A percentile compares a stretch with the other conserved stretches of the same genome.
Conservation (phyloP, 495 filamentous ascomycete genomes). For the Daldinia loculata region DNA sequence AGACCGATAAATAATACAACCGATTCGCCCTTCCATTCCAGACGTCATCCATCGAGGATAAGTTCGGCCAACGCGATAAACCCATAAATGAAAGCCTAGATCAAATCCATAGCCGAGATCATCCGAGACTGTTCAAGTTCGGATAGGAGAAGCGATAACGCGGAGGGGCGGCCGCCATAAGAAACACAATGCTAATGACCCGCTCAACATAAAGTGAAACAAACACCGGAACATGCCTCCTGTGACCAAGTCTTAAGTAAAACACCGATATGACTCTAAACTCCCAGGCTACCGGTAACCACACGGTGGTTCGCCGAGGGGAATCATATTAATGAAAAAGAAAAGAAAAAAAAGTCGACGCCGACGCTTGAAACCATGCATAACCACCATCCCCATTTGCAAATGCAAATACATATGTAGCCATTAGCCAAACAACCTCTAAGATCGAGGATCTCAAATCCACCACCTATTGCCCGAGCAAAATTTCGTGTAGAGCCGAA, state of each 20-base stretch:
- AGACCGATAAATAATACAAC: slow-evolving; percentile 37
- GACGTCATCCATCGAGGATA: slow-evolving; percentile 2
- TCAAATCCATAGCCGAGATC: slow-evolving; percentile 16
- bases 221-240: slow-evolving; percentile 42
- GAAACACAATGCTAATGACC: slow-evolving; percentile 40
- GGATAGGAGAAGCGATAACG: slow-evolving; percentile 10
- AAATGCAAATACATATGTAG: slow-evolving; percentile 47
- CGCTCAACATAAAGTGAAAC: slow-evolving; percentile 35
- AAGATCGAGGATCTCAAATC: slow-evolving; percentile 31
- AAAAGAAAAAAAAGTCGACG: slow-evolving; percentile 39
- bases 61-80: slow-evolving; percentile 11
- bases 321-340: slow-evolving; percentile 41
- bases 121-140: slow-evolving; percentile 10
- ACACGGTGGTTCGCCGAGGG: slow-evolving; percentile 37
- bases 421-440: slow-evolving; percentile 44
- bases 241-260: slow-evolving; percentile 42
- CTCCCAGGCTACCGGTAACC: slow-evolving; percentile 38
- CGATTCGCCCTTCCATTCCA: slow-evolving; percentile 23
- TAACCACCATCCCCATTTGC: slow-evolving; percentile 41
- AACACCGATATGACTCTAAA: slow-evolving; percentile 45
- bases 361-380: slow-evolving; percentile 47
- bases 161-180: slow-evolving; percentile 12
- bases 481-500: slow-evolving; percentile 18
- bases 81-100: neutral
- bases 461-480: slow-evolving; percentile 12